Conservation (phyloP, 176 grass and related monocot species). For the Oryza punctata region DNA sequence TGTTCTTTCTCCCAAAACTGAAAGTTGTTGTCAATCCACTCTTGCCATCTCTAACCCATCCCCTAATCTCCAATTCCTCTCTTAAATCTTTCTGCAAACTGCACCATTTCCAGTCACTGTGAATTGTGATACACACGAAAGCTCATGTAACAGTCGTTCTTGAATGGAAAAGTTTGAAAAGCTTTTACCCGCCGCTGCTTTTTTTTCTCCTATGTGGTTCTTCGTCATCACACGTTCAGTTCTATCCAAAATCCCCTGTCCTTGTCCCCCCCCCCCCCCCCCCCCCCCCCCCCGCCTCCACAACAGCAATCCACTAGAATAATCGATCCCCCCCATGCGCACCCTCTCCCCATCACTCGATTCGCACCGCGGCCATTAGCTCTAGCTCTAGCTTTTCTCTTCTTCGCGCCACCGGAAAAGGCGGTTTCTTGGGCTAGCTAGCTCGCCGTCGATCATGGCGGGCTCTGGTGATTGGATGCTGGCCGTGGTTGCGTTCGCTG, state of each 20-base stretch:
- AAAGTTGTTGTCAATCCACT: neutral
- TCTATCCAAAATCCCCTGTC: slow-evolving; percentile 47
- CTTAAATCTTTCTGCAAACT: neutral
- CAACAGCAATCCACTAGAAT: slow-evolving; percentile 46
- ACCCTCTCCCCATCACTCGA: slow-evolving; percentile 26
- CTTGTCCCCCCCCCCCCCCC: slow-evolving; percentile 33
- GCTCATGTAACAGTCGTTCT: neutral
- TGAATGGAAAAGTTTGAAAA: slow-evolving; percentile 19
- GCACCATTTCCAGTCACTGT: neutral
- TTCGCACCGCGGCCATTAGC: neutral
- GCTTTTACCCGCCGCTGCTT: neutral
- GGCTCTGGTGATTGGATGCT: neutral
- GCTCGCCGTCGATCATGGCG: slow-evolving; percentile 23
- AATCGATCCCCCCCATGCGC: slow-evolving; percentile 15
- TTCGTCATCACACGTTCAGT: slow-evolving; percentile 46
- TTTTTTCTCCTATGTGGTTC: slow-evolving; percentile 51
- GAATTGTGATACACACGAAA: neutral
- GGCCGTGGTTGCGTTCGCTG: neutral
- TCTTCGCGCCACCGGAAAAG: neutral
- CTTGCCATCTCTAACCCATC: neutral
- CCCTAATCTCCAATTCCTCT: neutral
- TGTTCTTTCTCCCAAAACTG: neutral
- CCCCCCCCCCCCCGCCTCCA: no score
- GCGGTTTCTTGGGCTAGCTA: neutral
- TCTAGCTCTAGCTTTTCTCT: neutral